phyloP scores from a whole-genome alignment of 768 basidiomycete genomes.

The Psilocybe sp. region DNA sequence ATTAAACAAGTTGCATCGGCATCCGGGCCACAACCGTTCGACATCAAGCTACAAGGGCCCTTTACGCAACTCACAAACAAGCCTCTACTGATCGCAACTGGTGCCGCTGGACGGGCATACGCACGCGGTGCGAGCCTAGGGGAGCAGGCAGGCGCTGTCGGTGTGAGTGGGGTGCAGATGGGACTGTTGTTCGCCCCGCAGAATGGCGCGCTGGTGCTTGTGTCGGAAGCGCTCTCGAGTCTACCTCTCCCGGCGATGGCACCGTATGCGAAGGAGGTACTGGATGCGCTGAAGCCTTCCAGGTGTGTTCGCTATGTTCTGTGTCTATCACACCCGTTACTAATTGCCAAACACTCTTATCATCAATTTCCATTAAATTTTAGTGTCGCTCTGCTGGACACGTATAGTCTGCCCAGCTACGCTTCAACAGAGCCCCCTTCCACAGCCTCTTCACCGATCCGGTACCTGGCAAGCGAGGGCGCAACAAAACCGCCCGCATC shows the following conservation, averaged over 20 bases:
- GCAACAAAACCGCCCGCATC: conserved; percentile 24
- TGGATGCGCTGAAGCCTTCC: conserved; percentile 42
- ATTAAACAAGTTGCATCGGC: conserved; percentile 9
- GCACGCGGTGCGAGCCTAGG: conserved; percentile 49
- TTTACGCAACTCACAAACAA: conserved; percentile 3
- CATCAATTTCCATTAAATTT: no score
- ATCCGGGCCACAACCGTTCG: conserved; percentile 25
- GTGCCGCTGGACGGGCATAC: conserved; percentile 47
- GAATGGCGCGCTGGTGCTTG: conserved; percentile 42
- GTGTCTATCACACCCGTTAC: no score
- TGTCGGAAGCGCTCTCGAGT: conserved; percentile 49
- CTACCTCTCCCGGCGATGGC: conserved; percentile 53
- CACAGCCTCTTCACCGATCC: conserved; percentile 45
- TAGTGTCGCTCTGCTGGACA: conserved; percentile 51
- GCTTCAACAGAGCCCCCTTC: conserved; percentile 31
- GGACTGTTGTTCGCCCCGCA: conserved; percentile 48
- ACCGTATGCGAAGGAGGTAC: conserved; percentile 39
- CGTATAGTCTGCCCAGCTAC: conserved; percentile 49
- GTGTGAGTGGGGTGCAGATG: conserved; percentile 47
- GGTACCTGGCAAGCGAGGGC: conserved; percentile 41
- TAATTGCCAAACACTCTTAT: no score
- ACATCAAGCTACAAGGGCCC: conserved; percentile 35
- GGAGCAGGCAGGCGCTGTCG: conserved; percentile 45
- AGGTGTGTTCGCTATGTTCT: conserved; percentile 31
- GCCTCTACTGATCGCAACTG: conserved; percentile 43